Evolutionary conservation across 108 stramenopile species (phyloP).

Genomic region (Discostella stelligeroides): DNA sequence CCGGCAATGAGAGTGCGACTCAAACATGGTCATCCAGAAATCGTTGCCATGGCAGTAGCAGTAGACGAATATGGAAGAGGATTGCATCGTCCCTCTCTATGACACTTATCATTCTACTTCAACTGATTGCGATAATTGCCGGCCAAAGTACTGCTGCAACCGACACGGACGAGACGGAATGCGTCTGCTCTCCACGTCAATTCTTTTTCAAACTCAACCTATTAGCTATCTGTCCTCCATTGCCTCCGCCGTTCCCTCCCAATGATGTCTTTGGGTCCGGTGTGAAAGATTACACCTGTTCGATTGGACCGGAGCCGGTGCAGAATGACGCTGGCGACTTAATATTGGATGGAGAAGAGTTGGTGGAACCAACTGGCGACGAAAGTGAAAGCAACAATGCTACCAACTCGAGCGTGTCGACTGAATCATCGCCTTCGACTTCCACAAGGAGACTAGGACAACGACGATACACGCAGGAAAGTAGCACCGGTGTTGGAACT

Average conservation of each 20-base stretch:
- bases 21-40: too few relatives aligned
- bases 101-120: constrained; percentile 13
- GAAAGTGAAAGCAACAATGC: constrained; percentile 1
- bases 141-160: not conserved
- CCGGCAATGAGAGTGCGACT: not conserved
- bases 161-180: constrained; percentile 8
- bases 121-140: not conserved
- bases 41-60: not conserved
- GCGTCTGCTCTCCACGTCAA: constrained; percentile 46
- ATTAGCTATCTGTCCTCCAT: constrained; percentile 28
- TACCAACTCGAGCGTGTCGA: too few relatives aligned
- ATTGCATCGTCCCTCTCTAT: not conserved
- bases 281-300: constrained; percentile 49
- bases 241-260: constrained; percentile 42
- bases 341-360: not conserved
- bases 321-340: not conserved
- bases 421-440: not conserved
- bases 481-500: not conserved
- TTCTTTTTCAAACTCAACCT: constrained; percentile 41
- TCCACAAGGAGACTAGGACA: not conserved
- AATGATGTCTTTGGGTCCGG: constrained; percentile 42
- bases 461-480: not conserved
- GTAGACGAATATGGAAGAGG: not conserved
- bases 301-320: constrained; percentile 30
- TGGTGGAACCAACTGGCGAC: not conserved